Percentiles rank a stretch among this genome's conserved stretches.
Conservation (phyloP, 352 stramenopile genomes). For the Pseudoperonospora humuli region DNA sequence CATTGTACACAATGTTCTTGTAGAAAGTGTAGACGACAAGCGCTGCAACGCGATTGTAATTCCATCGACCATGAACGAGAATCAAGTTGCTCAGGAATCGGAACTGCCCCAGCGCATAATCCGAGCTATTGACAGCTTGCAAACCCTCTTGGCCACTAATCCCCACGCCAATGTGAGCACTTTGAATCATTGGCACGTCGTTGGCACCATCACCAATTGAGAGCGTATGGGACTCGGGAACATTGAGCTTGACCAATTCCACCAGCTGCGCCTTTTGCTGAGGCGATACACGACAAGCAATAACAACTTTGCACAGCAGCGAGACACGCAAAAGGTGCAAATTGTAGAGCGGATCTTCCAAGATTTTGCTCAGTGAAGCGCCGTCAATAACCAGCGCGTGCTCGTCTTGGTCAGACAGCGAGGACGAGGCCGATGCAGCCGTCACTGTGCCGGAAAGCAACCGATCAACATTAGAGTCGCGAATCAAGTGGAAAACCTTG, state of each 20-base stretch:
- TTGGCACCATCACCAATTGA: slow-evolving; percentile 89
- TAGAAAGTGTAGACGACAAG: slow-evolving; percentile 89
- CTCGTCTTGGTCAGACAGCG: slow-evolving; percentile 28
- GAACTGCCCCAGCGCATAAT: slow-evolving; percentile 83
- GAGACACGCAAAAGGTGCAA: slow-evolving; percentile 76
- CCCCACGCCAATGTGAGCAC: slow-evolving; percentile 83
- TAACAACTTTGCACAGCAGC: slow-evolving; percentile 92
- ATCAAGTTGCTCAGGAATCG: slow-evolving; percentile 68
- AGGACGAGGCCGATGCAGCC: slow-evolving; percentile 23
- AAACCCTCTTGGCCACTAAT: slow-evolving; percentile 98
- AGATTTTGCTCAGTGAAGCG: slow-evolving; percentile 77
- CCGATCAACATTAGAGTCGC: slow-evolving; percentile 23
- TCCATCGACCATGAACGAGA: slow-evolving; percentile 78
- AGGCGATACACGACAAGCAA: slow-evolving; percentile 96
- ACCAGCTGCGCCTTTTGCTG: slow-evolving; percentile 98
- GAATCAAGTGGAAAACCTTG: slow-evolving; percentile 70
- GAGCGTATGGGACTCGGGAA: slow-evolving; percentile 74
- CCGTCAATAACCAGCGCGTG: slow-evolving; percentile 94
- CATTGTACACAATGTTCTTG: slow-evolving; percentile 89
- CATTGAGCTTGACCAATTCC: slow-evolving; percentile 89
- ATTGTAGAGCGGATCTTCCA: slow-evolving; percentile 66
- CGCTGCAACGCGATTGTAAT: slow-evolving; percentile 79
- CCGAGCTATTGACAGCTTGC: slow-evolving; percentile 88
- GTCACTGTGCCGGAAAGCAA: slow-evolving; percentile 13
- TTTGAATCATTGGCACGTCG: slow-evolving; percentile 89